Conservation (phyloP, 2,329 filamentous ascomycete species). For the Dendryphion nanum region DNA sequence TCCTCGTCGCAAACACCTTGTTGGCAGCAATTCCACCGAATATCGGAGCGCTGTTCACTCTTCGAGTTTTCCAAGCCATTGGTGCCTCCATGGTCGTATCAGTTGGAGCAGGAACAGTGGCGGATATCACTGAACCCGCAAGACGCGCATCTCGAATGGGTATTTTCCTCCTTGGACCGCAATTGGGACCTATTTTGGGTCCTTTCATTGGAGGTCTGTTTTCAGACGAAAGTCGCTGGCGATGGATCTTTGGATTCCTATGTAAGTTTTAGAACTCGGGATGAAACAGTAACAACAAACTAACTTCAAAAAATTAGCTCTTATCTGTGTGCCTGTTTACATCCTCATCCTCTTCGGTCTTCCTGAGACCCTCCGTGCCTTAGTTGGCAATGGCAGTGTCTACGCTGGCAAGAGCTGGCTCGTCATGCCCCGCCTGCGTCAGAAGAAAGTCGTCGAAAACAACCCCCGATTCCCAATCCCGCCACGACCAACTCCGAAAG, state of each 20-base stretch:
- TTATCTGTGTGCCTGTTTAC: conserved; percentile 26
- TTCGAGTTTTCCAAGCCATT: conserved; percentile 44
- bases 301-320: conserved; percentile 23
- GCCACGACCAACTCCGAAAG: conserved; percentile 21
- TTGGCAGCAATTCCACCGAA: conserved; percentile 41
- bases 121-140: conserved; percentile 42
- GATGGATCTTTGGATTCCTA: conserved; percentile 47
- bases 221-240: conserved; percentile 35
- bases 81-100: conserved; percentile 45
- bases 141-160: conserved; percentile 42
- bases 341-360: conserved; percentile 2
- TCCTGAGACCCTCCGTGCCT: conserved; percentile 3
- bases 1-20: conserved; percentile 36
- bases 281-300: not conserved
- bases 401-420: conserved; percentile 13
- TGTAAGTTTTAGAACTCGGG: conserved; percentile 19
- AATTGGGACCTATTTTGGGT: conserved; percentile 46
- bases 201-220: conserved; percentile 45
- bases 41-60: conserved; percentile 38
- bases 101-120: conserved; percentile 45
- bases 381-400: conserved; percentile 8
- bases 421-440: conserved; percentile 12
- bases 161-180: conserved; percentile 45
- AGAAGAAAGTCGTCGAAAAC: conserved; percentile 7
- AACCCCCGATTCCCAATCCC: conserved; percentile 14